phyloP scores from a whole-genome alignment of 306 rosid species.

The Albizia julibrissin region DNA sequence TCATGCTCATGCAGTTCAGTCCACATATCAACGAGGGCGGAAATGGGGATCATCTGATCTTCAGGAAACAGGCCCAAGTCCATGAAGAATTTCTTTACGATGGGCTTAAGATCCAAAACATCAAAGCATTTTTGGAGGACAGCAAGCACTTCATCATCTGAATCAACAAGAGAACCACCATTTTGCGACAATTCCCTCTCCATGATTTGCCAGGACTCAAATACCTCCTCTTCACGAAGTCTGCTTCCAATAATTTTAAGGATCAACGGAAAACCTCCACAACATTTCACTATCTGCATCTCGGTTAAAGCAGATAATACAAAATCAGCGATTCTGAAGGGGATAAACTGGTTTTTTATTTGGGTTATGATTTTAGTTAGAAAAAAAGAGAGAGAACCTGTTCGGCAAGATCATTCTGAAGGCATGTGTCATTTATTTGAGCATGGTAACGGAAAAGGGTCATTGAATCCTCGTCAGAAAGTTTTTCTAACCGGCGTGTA shows the following conservation, averaged over 20 bases:
- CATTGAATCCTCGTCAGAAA: conserved; percentile 22
- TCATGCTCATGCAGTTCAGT: background rate
- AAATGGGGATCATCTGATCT: background rate
- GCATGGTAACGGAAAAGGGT: background rate
- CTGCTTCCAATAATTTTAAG: background rate
- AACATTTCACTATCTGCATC: background rate
- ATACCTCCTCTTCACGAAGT: background rate
- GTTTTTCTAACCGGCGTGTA: background rate
- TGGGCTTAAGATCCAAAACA: background rate
- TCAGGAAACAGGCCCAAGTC: background rate
- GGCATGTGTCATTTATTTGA: background rate
- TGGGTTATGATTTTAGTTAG: background rate
- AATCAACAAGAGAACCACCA: background rate
- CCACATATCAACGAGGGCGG: background rate
- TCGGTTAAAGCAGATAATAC: background rate
- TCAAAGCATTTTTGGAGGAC: background rate
- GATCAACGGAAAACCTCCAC: background rate
- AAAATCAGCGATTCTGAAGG: background rate
- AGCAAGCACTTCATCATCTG: background rate
- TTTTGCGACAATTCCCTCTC: background rate
- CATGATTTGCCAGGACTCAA: background rate
- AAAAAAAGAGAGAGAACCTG: background rate
- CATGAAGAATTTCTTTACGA: background rate
- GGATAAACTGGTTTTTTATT: background rate
- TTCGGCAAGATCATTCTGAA: background rate